Percentiles rank a stretch among this genome's conserved stretches.
These are phyloP conservation scores for Debaryomycetaceae sp. DNA, from an alignment of 1,139 yeast species.

Conservation along the genomic window DNA sequence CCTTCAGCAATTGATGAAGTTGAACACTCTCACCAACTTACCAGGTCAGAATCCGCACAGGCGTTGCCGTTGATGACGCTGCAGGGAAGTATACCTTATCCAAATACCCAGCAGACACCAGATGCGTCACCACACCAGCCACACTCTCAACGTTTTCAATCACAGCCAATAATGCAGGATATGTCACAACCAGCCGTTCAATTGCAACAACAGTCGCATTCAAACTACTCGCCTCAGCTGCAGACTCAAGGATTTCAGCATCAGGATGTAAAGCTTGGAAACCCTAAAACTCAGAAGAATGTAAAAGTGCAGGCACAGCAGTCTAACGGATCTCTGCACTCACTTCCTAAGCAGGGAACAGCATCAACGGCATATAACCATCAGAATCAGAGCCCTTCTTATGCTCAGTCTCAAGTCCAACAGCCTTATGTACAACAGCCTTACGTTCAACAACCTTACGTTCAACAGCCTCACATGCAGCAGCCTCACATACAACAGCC, in stretches of 20 bases:
- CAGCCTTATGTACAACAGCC: slow-evolving; percentile 6
- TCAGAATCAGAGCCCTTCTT: neutral
- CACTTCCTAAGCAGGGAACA: neutral
- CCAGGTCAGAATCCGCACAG: no score
- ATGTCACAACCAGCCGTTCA: neutral
- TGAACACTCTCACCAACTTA: no score
- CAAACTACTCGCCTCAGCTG: no score
- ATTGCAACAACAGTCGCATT: neutral
- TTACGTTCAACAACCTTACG: slow-evolving; percentile 3
- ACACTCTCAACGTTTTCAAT: neutral
- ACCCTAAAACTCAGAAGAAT: no score
- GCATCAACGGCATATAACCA: neutral
- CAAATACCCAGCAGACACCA: slow-evolving; percentile 2
- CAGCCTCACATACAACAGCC: slow-evolving; percentile 5
- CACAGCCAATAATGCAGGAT: neutral
- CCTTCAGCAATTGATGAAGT: slow-evolving; percentile 1
- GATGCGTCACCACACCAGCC: slow-evolving; percentile 4
- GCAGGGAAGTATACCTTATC: neutral
- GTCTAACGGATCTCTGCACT: neutral
- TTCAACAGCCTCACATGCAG: slow-evolving; percentile 6
- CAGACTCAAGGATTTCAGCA: no score
- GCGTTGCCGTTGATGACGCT: neutral
- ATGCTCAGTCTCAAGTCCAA: slow-evolving; percentile 4
- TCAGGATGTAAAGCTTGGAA: no score
- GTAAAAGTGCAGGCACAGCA: neutral